Evolutionary conservation across 306 rosid species (phyloP).

Genomic region (Lathyrus oleraceus): DNA sequence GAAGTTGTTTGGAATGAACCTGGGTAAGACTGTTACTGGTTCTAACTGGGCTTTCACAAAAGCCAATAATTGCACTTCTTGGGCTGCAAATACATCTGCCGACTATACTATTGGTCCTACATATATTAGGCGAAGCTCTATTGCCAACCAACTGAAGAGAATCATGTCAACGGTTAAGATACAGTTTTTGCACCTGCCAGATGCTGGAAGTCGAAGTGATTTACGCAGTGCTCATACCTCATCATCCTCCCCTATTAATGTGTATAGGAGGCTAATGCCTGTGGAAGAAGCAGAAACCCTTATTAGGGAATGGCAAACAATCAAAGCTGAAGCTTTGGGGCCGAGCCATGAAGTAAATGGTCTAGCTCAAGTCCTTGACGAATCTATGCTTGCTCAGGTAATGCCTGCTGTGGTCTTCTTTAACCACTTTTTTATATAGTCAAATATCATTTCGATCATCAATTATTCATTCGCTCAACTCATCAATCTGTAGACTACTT

Average conservation of each 20-base stretch:
- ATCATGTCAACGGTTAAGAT: constrained; percentile 49
- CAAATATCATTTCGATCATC: constrained; percentile 17
- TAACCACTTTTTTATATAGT: constrained; percentile 1
- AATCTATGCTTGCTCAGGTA: constrained; percentile 96
- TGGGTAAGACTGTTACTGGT: constrained; percentile 45
- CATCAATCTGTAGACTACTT: not conserved
- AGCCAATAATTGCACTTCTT: constrained; percentile 43
- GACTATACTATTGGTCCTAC: constrained; percentile 57
- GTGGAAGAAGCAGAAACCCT: constrained; percentile 89
- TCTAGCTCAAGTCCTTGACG: constrained; percentile 80
- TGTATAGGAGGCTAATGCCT: constrained; percentile 62
- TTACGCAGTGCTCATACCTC: constrained; percentile 40
- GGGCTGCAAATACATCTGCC: constrained; percentile 53
- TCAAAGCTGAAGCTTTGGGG: constrained; percentile 94
- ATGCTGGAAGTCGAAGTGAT: constrained; percentile 41
- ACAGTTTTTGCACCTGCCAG: constrained; percentile 45
- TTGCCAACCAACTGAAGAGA: constrained; percentile 54
- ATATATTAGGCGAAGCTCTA: constrained; percentile 48
- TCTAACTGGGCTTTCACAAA: constrained; percentile 47
- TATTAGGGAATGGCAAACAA: constrained; percentile 86
- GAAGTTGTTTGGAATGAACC: constrained; percentile 57
- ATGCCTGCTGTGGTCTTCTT: constrained; percentile 30
- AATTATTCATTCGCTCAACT: constrained; percentile 21
- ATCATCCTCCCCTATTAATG: constrained; percentile 45
- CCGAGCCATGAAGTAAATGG: constrained; percentile 68